A percentile compares a stretch with the other conserved stretches of the same genome.
Evolutionary conservation across 1,284 basidiomycete species (phyloP).

Genomic region (Coniophora puteana): DNA sequence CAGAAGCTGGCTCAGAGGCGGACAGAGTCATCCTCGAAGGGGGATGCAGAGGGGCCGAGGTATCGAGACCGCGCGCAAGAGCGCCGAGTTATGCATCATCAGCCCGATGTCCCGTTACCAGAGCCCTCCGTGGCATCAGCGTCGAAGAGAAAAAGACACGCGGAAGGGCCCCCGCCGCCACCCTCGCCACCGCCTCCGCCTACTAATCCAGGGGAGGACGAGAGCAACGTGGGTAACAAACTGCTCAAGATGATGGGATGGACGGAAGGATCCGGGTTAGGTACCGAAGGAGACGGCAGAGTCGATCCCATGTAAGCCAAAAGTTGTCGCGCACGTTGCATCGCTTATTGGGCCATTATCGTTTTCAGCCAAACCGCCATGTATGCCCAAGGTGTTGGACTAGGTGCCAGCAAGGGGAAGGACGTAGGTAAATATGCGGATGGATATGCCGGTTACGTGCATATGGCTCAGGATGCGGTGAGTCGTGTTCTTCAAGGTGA

Average conservation of each 20-base stretch:
- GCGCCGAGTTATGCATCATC: constrained; percentile 83
- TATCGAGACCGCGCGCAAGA: constrained; percentile 92
- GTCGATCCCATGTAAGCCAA: constrained; percentile 85
- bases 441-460: constrained; percentile 67
- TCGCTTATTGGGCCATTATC: too few relatives aligned
- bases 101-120: constrained; percentile 76
- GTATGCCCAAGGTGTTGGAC: constrained; percentile 81
- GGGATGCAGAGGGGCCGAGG: constrained; percentile 53
- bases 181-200: constrained; percentile 60
- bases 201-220: constrained; percentile 69
- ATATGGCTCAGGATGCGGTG: constrained; percentile 71
- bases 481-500: constrained; percentile 20
- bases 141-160: constrained; percentile 44
- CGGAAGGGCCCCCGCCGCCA: constrained; percentile 61
- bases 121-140: constrained; percentile 39
- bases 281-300: constrained; percentile 74
- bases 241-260: constrained; percentile 95
- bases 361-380: constrained; percentile 74
- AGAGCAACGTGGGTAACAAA: constrained; percentile 85
- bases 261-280: constrained; percentile 86
- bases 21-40: constrained; percentile 26
- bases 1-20: constrained; percentile 59
- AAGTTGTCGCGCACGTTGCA: too few relatives aligned
- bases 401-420: constrained; percentile 85
- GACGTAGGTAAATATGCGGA: constrained; percentile 76